These are phyloP conservation scores for Marasmius fiardii DNA, from an alignment of 1,284 basidiomycete genomes.

Conservation along the genomic window DNA sequence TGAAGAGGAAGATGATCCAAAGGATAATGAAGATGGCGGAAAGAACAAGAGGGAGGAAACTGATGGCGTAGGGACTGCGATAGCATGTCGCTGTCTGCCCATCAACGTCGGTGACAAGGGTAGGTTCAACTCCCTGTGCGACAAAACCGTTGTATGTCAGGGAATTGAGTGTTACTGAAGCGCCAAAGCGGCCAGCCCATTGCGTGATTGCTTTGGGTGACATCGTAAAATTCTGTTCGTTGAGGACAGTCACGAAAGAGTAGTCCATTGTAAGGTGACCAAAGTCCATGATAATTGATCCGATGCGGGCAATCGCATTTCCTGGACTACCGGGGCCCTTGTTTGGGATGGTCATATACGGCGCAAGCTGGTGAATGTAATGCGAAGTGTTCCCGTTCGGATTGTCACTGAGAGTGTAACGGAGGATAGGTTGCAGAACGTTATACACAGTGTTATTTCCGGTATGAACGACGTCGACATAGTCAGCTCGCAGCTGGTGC, in stretches of 20 bases:
- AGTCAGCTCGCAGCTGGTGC: slow-evolving; percentile 15
- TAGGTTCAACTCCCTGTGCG: background rate
- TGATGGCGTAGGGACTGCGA: slow-evolving; percentile 7
- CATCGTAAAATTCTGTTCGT: background rate
- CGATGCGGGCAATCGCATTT: background rate
- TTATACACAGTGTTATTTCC: slow-evolving; percentile 3
- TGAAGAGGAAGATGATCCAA: background rate
- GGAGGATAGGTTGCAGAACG: slow-evolving; percentile 11
- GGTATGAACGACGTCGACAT: slow-evolving; percentile 8
- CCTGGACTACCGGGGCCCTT: slow-evolving; percentile 1
- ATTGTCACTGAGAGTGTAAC: slow-evolving; percentile 16
- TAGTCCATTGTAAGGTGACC: background rate
- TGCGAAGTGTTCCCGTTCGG: slow-evolving; percentile 13
- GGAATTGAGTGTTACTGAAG: slow-evolving; percentile 2
- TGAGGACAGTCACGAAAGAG: background rate
- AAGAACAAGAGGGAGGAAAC: slow-evolving; percentile 8
- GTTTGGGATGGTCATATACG: background rate
- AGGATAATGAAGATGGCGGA: background rate
- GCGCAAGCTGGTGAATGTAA: slow-evolving; percentile 11
- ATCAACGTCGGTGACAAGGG: slow-evolving; percentile 5
- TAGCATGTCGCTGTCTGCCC: slow-evolving; percentile 9
- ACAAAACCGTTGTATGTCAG: slow-evolving; percentile 11
- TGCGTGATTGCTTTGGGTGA: background rate
- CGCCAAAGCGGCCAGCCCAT: slow-evolving; percentile 7
- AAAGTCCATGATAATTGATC: slow-evolving; percentile 1